Evolutionary conservation across 1,139 yeast genomes (phyloP).

Genomic region (Blastobotrys elegans): DNA sequence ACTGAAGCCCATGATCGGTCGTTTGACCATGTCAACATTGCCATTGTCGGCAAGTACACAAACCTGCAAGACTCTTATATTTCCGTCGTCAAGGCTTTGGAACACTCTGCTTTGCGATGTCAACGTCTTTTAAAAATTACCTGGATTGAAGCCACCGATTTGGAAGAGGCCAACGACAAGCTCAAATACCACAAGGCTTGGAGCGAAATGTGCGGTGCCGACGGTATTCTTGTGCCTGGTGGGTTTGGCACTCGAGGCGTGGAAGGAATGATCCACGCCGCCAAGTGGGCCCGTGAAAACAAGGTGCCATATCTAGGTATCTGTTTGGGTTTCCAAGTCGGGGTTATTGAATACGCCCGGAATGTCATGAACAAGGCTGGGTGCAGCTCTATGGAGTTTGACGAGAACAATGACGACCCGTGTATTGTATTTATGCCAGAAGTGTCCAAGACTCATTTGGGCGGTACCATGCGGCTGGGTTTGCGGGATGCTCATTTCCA

Average conservation of each 20-base stretch:
- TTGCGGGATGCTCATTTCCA: conserved; percentile 84
- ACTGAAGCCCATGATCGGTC: conserved; percentile 77
- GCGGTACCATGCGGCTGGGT: conserved; percentile 99
- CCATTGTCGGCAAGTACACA: conserved; percentile 95
- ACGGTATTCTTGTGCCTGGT: conserved; percentile 97
- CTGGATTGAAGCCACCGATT: conserved; percentile 94
- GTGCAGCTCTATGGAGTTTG: conserved; percentile 84
- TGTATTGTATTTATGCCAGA: conserved; percentile 98
- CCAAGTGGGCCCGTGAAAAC: conserved; percentile 96
- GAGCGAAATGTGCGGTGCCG: conserved; percentile 91
- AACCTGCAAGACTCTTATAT: conserved; percentile 91
- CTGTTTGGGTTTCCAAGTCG: conserved; percentile 96
- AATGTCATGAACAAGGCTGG: conserved; percentile 62
- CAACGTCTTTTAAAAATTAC: conserved; percentile 76
- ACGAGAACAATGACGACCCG: conserved; percentile 59
- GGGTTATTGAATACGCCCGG: conserved; percentile 91
- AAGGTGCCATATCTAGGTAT: conserved; percentile 92
- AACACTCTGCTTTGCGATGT: conserved; percentile 91
- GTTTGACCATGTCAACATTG: conserved; percentile 83
- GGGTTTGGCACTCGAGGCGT: conserved; percentile 98
- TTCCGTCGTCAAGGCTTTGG: conserved; percentile 91
- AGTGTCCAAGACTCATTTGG: conserved; percentile 89
- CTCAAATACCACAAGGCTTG: conserved; percentile 89
- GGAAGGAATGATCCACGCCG: conserved; percentile 97
- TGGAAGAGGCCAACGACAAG: conserved; percentile 67